Conservation (phyloP, 805 yeast species). For the Teunomyces cretensis region DNA sequence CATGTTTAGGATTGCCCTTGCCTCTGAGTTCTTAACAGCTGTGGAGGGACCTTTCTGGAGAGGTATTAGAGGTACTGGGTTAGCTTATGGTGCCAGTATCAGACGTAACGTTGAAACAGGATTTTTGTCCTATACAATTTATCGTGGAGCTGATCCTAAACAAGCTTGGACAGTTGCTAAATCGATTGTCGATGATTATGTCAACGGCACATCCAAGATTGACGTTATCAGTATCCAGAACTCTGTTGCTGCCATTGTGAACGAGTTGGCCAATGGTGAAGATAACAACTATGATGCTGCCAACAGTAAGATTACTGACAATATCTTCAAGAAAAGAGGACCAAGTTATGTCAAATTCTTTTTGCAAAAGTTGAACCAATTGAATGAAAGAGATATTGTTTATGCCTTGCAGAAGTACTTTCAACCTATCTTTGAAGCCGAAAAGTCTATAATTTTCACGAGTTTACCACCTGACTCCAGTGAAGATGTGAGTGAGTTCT, state of each 20-base stretch:
- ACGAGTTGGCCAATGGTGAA: slow-evolving; percentile 65
- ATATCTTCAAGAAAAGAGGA: slow-evolving; percentile 68
- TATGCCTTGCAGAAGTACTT: slow-evolving; percentile 57
- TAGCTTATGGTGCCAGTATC: slow-evolving; percentile 85
- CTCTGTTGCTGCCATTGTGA: slow-evolving; percentile 74
- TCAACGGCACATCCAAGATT: slow-evolving; percentile 51
- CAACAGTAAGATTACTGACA: slow-evolving; percentile 61
- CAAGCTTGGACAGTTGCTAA: slow-evolving; percentile 65
- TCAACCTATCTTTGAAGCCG: slow-evolving; percentile 59
- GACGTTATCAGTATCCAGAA: slow-evolving; percentile 65
- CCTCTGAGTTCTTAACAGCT: slow-evolving; percentile 73
- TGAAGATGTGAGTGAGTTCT: slow-evolving; percentile 45
- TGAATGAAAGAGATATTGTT: slow-evolving; percentile 54
- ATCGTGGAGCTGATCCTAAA: slow-evolving; percentile 81
- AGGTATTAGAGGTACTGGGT: slow-evolving; percentile 91
- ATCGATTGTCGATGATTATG: slow-evolving; percentile 60
- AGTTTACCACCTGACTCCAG: slow-evolving; percentile 71
- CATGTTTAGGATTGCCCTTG: slow-evolving; percentile 66
- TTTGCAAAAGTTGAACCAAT: slow-evolving; percentile 50
- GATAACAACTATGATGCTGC: slow-evolving; percentile 69
- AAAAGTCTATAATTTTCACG: slow-evolving; percentile 59
- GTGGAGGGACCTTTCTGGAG: slow-evolving; percentile 98
- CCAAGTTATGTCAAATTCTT: slow-evolving; percentile 57
- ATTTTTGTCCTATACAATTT: slow-evolving; percentile 61
- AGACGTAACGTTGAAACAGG: slow-evolving; percentile 63